Base-by-base conservation (phyloP, 2,329 filamentous ascomycete genomes). In the Aspergillus sclerotialis region DNA sequence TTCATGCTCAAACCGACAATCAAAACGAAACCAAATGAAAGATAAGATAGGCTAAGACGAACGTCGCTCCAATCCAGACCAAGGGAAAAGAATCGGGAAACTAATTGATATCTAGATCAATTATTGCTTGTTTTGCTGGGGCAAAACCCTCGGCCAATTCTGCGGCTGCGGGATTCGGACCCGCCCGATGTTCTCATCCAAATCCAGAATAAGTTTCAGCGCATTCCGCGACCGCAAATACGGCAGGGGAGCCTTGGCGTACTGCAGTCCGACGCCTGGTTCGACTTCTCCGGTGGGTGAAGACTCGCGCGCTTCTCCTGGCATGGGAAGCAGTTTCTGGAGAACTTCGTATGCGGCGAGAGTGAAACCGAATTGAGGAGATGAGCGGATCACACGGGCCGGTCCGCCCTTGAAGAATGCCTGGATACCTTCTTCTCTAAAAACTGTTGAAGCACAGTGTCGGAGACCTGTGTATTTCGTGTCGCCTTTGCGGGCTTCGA, bases 341-440 rank as follows among this genome's bases (percentile, higher is more conserved):
- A 98, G 70, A 24, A 98, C 74, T 64, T 98, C 92, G 63, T 96
- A 98, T 28, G 85, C 84, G 3, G 92, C 92, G 15, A 98, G 78
- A 0, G 92, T 98, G 71, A 96, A 96, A 45, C 92, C 92, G 61
- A 98, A 98, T 60, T 98, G 92, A 11, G 92, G 92, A 9, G 88
- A 95, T 1, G 88, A 95, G 54, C 92, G 83, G 60, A 96, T 66
- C 55, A 98, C 93, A 70, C 92, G 86, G 7, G 92, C 92, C 1
- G 90, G 89, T 1, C 92, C 92, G 48, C 92, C 92, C 73, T 96
- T 96, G 80, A 96, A 98, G 73, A 98, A 98, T 16, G 92, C 92
- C 44, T 75, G 78, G 75, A 95, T 90, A 8, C 92, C 92, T 65
- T 98, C 92, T 61, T 96, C 85, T 61, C 81, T 79, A 69, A 74